Percentiles rank a stretch among this genome's conserved stretches.
These are phyloP conservation scores for Juglanconis juglandina DNA, from an alignment of 2,329 filamentous ascomycete species.

Conservation along the genomic window DNA sequence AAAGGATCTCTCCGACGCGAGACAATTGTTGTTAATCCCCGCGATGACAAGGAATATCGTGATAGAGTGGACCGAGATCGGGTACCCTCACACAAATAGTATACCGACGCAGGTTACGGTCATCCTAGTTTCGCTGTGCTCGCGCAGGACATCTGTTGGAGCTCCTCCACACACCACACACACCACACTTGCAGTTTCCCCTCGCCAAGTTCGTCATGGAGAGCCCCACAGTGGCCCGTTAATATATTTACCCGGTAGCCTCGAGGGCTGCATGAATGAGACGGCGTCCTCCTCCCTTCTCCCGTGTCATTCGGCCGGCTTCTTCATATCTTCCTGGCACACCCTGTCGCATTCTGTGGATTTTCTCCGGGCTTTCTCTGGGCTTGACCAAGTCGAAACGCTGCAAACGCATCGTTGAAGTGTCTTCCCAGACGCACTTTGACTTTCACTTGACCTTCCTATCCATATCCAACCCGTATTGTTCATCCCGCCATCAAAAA, in stretches of 20 bases:
- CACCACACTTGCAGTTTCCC: neutral
- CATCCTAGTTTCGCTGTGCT: neutral
- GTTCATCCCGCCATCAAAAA: constrained; percentile 11
- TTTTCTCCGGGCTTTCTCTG: too few species aligned
- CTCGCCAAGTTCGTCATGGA: neutral
- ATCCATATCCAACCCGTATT: too few species aligned
- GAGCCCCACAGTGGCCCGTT: neutral
- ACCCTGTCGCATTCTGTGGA: too few species aligned
- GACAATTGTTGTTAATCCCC: neutral
- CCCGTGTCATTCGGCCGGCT: neutral
- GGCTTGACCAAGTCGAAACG: too few species aligned
- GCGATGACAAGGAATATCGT: neutral
- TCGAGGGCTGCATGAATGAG: constrained; percentile 4
- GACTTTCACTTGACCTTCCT: too few species aligned
- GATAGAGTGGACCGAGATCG: neutral
- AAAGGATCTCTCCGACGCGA: too few species aligned
- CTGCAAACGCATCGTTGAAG: too few species aligned
- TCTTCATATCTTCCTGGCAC: neutral
- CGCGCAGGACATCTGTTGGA: too few species aligned
- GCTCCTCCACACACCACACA: constrained; percentile 1
- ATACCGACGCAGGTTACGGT: neutral
- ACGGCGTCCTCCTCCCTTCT: neutral
- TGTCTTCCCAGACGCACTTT: too few species aligned
- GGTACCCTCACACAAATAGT: neutral
- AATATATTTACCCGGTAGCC: neutral